Percentiles rank a stretch among this genome's conserved stretches.
These are phyloP conservation scores for Cercospora berteroae DNA, from an alignment of 2,329 filamentous ascomycete genomes.

Conservation along the genomic window DNA sequence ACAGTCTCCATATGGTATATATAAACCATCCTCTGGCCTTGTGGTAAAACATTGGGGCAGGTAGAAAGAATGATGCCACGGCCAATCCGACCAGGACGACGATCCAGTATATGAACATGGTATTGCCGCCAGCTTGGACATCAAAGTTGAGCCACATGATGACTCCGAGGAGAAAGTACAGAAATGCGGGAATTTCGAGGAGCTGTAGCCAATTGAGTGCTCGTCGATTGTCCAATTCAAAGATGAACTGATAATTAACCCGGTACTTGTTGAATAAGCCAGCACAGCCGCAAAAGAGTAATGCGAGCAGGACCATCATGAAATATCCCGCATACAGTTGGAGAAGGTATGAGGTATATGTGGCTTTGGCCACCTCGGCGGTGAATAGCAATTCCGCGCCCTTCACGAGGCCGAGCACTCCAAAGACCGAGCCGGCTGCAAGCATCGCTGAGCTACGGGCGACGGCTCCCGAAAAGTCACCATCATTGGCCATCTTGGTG, in stretches of 20 bases:
- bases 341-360: constrained; percentile 35
- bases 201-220: constrained; percentile 83
- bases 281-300: constrained; percentile 83
- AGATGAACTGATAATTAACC: constrained; percentile 87
- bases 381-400: constrained; percentile 29
- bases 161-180: constrained; percentile 71
- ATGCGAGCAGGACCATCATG: constrained; percentile 73
- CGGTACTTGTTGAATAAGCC: constrained; percentile 78
- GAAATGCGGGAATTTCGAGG: constrained; percentile 80
- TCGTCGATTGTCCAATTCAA: constrained; percentile 88
- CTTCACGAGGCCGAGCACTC: constrained; percentile 45
- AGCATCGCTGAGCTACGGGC: constrained; percentile 56
- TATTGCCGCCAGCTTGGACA: constrained; percentile 57
- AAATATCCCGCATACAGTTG: constrained; percentile 93
- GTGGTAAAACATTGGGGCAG: constrained; percentile 70
- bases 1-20: constrained; percentile 81
- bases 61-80: constrained; percentile 66
- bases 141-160: constrained; percentile 89
- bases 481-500: constrained; percentile 60
- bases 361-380: constrained; percentile 11
- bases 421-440: constrained; percentile 45
- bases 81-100: constrained; percentile 73
- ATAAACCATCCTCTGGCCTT: constrained; percentile 80
- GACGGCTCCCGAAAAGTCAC: constrained; percentile 58
- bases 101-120: constrained; percentile 81